These are phyloP conservation scores for Ballota nigra DNA, from an alignment of 257 asterid species.

Conservation along the genomic window DNA sequence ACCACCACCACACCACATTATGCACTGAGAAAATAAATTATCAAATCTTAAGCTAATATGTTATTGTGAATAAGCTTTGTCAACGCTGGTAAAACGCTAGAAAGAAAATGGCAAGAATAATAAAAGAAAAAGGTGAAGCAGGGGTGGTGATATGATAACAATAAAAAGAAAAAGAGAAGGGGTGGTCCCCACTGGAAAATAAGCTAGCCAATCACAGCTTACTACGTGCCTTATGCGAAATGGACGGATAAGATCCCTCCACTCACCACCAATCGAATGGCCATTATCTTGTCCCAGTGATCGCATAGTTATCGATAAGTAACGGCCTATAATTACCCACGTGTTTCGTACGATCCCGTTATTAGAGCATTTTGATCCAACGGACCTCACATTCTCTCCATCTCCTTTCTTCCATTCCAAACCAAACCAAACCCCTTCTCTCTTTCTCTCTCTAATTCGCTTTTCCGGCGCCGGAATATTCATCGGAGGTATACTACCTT, in stretches of 20 bases:
- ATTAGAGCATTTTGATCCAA: constrained; percentile 54
- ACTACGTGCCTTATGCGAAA: constrained; percentile 42
- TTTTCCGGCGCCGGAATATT: constrained; percentile 31
- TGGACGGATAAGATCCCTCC: constrained; percentile 44
- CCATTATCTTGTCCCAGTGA: constrained; percentile 6
- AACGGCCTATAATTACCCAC: constrained; percentile 55
- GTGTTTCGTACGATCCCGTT: constrained; percentile 42
- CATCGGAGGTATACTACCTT: constrained; percentile 3
- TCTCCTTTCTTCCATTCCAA: not conserved
- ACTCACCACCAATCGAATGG: constrained; percentile 47
- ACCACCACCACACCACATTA: too few species aligned
- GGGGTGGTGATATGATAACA: not conserved
- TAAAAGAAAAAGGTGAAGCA: not conserved
- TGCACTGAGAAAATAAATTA: too few species aligned
- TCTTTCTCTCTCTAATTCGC: constrained; percentile 1
- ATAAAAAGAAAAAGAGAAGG: not conserved
- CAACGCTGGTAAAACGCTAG: not conserved
- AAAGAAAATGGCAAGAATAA: constrained; percentile 14
- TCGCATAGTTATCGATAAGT: constrained; percentile 44
- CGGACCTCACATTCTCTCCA: constrained; percentile 47
- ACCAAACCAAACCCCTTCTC: not conserved
- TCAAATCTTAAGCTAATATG: too few species aligned
- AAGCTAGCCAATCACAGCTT: constrained; percentile 25
- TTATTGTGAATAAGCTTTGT: not conserved
- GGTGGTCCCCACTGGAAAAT: constrained; percentile 25